Percentiles rank a stretch among this genome's conserved stretches.
These are phyloP conservation scores for Sporothrix pseudoabietina DNA, from an alignment of 2,329 filamentous ascomycete genomes.

Conservation along the genomic window DNA sequence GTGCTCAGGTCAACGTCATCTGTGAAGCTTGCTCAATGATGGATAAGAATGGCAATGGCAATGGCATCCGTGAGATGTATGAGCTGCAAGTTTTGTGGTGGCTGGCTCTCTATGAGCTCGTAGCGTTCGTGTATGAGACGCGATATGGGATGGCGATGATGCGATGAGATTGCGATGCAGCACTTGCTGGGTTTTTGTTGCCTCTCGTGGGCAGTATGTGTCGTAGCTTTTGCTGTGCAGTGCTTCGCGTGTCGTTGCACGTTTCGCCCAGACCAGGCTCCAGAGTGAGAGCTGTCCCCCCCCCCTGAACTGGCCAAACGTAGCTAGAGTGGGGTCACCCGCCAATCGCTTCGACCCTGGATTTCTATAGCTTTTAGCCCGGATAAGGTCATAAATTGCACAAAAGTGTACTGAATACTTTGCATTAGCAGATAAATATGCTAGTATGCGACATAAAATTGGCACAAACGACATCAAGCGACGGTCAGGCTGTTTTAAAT, in stretches of 20 bases:
- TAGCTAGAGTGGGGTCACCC: conserved; percentile 4
- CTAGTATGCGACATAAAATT: neutral
- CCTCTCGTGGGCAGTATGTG: neutral
- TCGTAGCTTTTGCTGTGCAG: conserved; percentile 16
- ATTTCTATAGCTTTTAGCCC: neutral
- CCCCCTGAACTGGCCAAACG: conserved; percentile 7
- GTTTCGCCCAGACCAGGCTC: neutral
- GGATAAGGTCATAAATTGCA: neutral
- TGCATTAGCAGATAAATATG: neutral
- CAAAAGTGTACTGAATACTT: neutral
- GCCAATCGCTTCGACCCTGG: neutral
- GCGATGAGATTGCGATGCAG: neutral
- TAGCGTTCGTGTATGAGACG: neutral
- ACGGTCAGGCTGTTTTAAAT: too few relatives aligned
- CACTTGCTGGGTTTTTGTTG: neutral
- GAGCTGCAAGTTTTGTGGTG: neutral
- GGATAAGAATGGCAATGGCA: neutral
- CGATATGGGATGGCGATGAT: neutral
- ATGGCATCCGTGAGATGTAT: neutral
- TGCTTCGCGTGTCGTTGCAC: conserved; percentile 13
- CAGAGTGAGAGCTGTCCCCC: neutral
- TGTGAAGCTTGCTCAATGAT: neutral
- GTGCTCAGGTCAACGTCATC: neutral
- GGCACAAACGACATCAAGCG: too few relatives aligned
- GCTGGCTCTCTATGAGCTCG: neutral